Evolutionary conservation across 352 stramenopile species (phyloP).

Genomic region (Globisporangium nagaii): DNA sequence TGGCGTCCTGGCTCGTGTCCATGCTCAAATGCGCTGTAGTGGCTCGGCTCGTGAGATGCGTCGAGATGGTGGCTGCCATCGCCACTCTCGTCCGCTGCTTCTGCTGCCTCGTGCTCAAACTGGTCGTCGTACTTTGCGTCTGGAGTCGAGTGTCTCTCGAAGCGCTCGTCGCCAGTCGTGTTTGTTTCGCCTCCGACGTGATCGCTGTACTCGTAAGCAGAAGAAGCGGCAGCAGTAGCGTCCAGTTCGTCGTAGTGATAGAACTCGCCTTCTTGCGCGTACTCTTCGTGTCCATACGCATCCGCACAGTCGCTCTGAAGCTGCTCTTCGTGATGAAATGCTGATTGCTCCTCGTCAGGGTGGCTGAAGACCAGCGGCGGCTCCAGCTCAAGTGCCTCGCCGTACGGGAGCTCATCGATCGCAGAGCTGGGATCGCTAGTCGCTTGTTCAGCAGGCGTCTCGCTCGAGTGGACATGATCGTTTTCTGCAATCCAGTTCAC

Average conservation of each 20-base stretch:
- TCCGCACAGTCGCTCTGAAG: not conserved
- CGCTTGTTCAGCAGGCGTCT: not conserved
- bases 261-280: not conserved
- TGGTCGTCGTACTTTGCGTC: constrained; percentile 1
- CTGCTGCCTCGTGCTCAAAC: not conserved
- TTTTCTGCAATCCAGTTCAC: not conserved
- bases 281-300: not conserved
- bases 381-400: not conserved
- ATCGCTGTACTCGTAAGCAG: not conserved
- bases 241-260: not conserved
- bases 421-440: not conserved
- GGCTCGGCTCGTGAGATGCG: not conserved
- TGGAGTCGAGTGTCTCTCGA: not conserved
- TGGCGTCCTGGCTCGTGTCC: no score
- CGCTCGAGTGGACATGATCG: not conserved
- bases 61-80: no score
- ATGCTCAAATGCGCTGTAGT: no score
- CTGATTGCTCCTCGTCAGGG: not conserved
- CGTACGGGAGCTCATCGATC: not conserved
- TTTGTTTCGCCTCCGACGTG: not conserved
- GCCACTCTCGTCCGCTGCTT: not conserved
- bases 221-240: not conserved
- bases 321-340: not conserved
- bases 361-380: not conserved
- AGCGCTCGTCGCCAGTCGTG: not conserved